These are phyloP conservation scores for Epichloe bromicola DNA, from an alignment of 2,329 filamentous ascomycete species.

Conservation along the genomic window DNA sequence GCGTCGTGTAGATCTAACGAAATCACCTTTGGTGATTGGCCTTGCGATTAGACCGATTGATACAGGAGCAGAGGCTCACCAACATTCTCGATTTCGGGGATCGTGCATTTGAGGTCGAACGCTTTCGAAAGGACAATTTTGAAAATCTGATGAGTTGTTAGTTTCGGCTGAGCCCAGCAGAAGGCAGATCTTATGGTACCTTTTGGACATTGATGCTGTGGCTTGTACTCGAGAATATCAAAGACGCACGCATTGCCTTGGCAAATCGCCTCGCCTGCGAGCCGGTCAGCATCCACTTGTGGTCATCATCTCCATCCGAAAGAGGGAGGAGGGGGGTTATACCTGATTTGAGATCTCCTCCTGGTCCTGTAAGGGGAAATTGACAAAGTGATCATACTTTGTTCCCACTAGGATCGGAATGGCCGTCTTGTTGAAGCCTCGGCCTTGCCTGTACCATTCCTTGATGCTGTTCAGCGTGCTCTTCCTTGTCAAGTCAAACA, in stretches of 20 bases:
- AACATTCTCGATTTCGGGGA: constrained; percentile 96
- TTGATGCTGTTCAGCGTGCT: constrained; percentile 99
- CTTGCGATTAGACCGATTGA: constrained; percentile 38
- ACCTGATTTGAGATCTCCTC: constrained; percentile 98
- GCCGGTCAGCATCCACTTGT: not conserved
- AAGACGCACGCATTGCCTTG: constrained; percentile 92
- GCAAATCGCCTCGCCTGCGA: constrained; percentile 80
- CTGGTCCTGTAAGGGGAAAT: constrained; percentile 92
- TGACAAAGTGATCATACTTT: constrained; percentile 99
- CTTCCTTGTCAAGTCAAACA: constrained; percentile 97
- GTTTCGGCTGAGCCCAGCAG: not conserved
- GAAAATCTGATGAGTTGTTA: constrained; percentile 59
- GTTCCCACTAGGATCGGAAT: constrained; percentile 95
- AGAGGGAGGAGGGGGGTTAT: constrained; percentile 6
- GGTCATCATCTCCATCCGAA: not conserved
- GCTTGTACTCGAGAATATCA: constrained; percentile 98
- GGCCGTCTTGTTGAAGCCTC: constrained; percentile 99
- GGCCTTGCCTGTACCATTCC: constrained; percentile 96
- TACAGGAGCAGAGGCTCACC: constrained; percentile 93
- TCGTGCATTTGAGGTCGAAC: constrained; percentile 97
- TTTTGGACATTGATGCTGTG: constrained; percentile 99
- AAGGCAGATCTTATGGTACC: constrained; percentile 34
- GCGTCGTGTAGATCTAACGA: not conserved
- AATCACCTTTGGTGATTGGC: not conserved
- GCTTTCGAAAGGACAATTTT: constrained; percentile 98